Conservation (phyloP, 352 stramenopile species). For the Pythium graminicola region DNA sequence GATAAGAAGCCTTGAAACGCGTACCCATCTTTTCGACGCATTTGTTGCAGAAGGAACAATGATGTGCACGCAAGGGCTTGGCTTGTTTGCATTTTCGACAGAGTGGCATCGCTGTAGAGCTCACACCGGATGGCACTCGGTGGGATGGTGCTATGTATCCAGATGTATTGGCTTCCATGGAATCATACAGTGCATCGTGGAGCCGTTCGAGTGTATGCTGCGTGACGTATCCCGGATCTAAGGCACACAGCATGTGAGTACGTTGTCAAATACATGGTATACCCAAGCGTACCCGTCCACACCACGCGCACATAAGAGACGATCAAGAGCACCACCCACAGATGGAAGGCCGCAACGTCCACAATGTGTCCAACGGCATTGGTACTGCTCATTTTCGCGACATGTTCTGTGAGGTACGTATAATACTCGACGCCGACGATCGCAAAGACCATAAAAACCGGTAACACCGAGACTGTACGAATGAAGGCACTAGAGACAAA, state of each 20-base stretch:
- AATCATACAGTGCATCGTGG: slow-evolving; percentile 52
- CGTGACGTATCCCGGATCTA: slow-evolving; percentile 79
- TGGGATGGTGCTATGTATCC: slow-evolving; percentile 6
- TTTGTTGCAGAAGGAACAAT: slow-evolving; percentile 82
- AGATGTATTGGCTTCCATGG: slow-evolving; percentile 39
- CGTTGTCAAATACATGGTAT: background rate
- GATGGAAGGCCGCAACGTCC: slow-evolving; percentile 52
- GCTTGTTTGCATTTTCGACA: slow-evolving; percentile 63
- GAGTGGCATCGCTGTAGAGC: slow-evolving; percentile 11
- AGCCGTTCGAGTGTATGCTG: slow-evolving; percentile 48
- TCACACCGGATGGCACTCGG: background rate
- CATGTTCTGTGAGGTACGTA: slow-evolving; percentile 48
- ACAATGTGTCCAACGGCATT: slow-evolving; percentile 24
- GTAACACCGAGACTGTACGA: slow-evolving; percentile 51
- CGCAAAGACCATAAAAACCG: slow-evolving; percentile 50
- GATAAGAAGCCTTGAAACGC: no score
- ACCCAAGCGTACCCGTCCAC: slow-evolving; percentile 41
- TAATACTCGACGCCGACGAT: slow-evolving; percentile 68
- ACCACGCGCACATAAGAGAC: slow-evolving; percentile 72
- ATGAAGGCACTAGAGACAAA: slow-evolving; percentile 38
- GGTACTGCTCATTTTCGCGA: slow-evolving; percentile 28
- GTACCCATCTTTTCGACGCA: slow-evolving; percentile 85
- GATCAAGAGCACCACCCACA: slow-evolving; percentile 38
- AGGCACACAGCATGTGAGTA: background rate
- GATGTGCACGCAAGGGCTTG: slow-evolving; percentile 76